Evolutionary conservation across 345 rosid genomes (phyloP).

Genomic region (Mercurialis annua): DNA sequence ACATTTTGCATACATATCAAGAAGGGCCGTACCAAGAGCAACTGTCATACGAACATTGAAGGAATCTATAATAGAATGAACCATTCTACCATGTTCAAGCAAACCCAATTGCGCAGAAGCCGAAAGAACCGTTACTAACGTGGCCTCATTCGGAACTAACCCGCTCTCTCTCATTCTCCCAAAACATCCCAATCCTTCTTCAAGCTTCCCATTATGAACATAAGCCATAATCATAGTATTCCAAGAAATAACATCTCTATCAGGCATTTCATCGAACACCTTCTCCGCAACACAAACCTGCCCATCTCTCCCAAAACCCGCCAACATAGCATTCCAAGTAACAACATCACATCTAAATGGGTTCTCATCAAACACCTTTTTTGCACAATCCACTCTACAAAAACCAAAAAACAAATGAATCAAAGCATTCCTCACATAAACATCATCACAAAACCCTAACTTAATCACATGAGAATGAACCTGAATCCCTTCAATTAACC

Average conservation of each 20-base stretch:
- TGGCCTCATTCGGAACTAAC: constrained; percentile 19
- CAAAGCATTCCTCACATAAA: constrained; percentile 29
- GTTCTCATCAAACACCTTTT: constrained; percentile 21
- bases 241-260: constrained; percentile 42
- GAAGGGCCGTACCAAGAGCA: constrained; percentile 33
- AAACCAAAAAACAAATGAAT: constrained; percentile 29
- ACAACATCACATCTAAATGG: constrained; percentile 16
- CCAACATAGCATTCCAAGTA: constrained; percentile 22
- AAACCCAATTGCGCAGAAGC: constrained; percentile 30
- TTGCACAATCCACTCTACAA: constrained; percentile 10
- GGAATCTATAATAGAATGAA: constrained; percentile 16
- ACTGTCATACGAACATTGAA: constrained; percentile 12
- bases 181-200: constrained; percentile 30
- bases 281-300: constrained; percentile 26
- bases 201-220: constrained; percentile 30
- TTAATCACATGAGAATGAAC: constrained; percentile 23
- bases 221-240: constrained; percentile 42
- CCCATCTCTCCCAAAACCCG: constrained; percentile 21
- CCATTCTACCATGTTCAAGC: constrained; percentile 21
- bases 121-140: constrained; percentile 30
- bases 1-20: constrained; percentile 50
- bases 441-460: constrained; percentile 26
- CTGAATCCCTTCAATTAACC: constrained; percentile 24
- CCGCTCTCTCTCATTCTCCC: constrained; percentile 21
- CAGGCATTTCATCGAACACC: constrained; percentile 34